Percentiles rank a stretch among this genome's conserved stretches.
Evolutionary conservation across 108 stramenopile genomes (phyloP).

Genomic region (Mediolabrus comicus): DNA sequence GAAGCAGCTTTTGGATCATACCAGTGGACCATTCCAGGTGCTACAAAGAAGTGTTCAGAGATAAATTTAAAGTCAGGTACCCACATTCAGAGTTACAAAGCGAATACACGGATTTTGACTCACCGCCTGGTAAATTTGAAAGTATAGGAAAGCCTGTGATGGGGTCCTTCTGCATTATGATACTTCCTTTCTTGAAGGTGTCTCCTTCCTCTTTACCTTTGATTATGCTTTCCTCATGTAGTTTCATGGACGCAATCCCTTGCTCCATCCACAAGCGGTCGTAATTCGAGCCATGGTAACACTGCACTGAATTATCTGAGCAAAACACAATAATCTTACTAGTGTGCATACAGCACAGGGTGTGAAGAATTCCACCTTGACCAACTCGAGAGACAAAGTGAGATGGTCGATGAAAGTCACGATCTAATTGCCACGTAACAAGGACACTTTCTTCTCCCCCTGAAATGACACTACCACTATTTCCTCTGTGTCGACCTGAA

Average conservation of each 20-base stretch:
- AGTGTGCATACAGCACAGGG: conserved; percentile 22
- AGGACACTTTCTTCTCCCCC: conserved; percentile 80
- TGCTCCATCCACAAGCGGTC: conserved; percentile 61
- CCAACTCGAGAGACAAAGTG: conserved; percentile 65
- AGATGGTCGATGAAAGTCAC: conserved; percentile 58
- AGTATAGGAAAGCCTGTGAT: conserved; percentile 36
- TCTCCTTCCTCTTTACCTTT: neutral
- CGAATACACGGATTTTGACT: neutral
- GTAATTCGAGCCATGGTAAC: conserved; percentile 63
- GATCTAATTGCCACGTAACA: conserved; percentile 74
- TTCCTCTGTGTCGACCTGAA: conserved; percentile 4
- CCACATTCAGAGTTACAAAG: neutral
- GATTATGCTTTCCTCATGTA: conserved; percentile 17
- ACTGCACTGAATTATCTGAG: conserved; percentile 71
- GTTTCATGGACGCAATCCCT: conserved; percentile 47
- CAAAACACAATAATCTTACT: conserved; percentile 54
- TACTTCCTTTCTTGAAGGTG: neutral
- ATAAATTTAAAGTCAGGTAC: conserved; percentile 7
- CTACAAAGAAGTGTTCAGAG: conserved; percentile 39
- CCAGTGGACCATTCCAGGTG: conserved; percentile 83
- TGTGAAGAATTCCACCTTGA: conserved; percentile 62
- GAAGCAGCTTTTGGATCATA: conserved; percentile 57
- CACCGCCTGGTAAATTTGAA: conserved; percentile 24
- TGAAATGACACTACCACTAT: conserved; percentile 55
- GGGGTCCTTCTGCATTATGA: conserved; percentile 42